A percentile compares a stretch with the other conserved stretches of the same genome.
Evolutionary conservation across 225 moss, liverwort and hornwort species (phyloP).

Genomic region (Polytrichum commune): DNA sequence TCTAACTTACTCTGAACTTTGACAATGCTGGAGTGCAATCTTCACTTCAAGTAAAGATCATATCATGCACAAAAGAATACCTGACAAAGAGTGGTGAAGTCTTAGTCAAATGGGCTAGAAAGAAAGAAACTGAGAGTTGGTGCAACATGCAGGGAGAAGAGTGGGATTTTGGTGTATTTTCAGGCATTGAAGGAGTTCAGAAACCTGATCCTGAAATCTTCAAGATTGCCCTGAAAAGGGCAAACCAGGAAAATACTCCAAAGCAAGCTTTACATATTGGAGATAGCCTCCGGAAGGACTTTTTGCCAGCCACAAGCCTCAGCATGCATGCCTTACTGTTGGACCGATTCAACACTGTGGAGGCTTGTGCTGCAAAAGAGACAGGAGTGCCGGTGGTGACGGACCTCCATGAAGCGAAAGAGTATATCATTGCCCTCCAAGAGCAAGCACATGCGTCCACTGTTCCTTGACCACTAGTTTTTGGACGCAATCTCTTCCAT

Average conservation of each 20-base stretch:
- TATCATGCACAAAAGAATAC: too few relatives aligned
- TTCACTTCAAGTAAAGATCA: too few relatives aligned
- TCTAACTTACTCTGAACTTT: too few relatives aligned
- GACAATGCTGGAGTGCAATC: too few relatives aligned
- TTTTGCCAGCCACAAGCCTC: conserved; percentile 36
- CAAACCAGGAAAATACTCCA: conserved; percentile 37
- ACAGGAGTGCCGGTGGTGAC: conserved; percentile 50
- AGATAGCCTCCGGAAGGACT: conserved; percentile 58
- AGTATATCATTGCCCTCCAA: conserved; percentile 33
- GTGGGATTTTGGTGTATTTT: conserved; percentile 72
- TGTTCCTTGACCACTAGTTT: neutral
- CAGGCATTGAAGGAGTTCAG: conserved; percentile 67
- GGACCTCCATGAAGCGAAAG: conserved; percentile 41
- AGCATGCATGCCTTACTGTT: conserved; percentile 61
- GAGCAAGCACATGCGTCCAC: conserved; percentile 14
- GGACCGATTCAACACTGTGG: conserved; percentile 40
- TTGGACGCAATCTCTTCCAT: too few relatives aligned
- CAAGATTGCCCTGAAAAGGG: conserved; percentile 38
- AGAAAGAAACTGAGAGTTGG: neutral
- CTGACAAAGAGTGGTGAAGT: too few relatives aligned
- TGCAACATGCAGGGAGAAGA: conserved; percentile 42
- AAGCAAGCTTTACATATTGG: conserved; percentile 58
- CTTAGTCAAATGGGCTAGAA: too few relatives aligned
- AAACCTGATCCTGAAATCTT: conserved; percentile 62
- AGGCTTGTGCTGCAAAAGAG: conserved; percentile 50